A percentile compares a stretch with the other conserved stretches of the same genome.
Evolutionary conservation across 1,284 basidiomycete species (phyloP).

Genomic region (Ceratobasidium sp.): DNA sequence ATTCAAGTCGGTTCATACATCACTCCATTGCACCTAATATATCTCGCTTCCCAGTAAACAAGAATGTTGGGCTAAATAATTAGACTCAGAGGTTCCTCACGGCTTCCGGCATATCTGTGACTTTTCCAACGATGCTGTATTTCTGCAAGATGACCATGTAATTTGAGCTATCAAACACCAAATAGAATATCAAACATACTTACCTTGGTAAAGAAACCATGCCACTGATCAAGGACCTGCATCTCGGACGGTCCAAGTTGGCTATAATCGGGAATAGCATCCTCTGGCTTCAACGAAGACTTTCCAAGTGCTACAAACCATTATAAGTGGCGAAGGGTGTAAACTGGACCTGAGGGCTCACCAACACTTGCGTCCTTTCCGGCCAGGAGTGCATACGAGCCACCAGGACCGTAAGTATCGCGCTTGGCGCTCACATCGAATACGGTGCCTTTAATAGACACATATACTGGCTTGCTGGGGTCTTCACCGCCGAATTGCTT

Average conservation of each 20-base stretch:
- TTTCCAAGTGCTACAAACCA: constrained; percentile 16
- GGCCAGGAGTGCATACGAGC: constrained; percentile 44
- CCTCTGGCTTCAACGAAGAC: constrained; percentile 32
- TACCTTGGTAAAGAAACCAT: constrained; percentile 38
- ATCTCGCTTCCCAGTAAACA: not conserved
- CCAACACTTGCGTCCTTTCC: constrained; percentile 38
- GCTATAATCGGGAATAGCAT: constrained; percentile 26
- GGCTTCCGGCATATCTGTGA: constrained; percentile 34
- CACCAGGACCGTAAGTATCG: constrained; percentile 79
- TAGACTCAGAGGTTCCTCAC: constrained; percentile 5
- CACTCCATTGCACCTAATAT: not conserved
- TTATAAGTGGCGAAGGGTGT: not conserved
- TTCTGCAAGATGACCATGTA: not conserved
- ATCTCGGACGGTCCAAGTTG: constrained; percentile 8
- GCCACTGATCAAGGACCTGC: constrained; percentile 30
- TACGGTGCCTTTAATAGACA: constrained; percentile 87
- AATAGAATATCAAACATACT: not conserved
- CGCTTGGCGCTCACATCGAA: constrained; percentile 83
- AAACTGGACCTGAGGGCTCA: not conserved
- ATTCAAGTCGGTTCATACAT: not conserved
- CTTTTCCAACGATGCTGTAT: constrained; percentile 32
- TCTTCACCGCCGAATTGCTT: constrained; percentile 72
- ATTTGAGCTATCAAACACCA: not conserved
- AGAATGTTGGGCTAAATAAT: not conserved
- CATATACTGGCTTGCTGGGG: constrained; percentile 72